Evolutionary conservation across 2,329 filamentous ascomycete genomes (phyloP).

Genomic region (Cercospora brassicicola): DNA sequence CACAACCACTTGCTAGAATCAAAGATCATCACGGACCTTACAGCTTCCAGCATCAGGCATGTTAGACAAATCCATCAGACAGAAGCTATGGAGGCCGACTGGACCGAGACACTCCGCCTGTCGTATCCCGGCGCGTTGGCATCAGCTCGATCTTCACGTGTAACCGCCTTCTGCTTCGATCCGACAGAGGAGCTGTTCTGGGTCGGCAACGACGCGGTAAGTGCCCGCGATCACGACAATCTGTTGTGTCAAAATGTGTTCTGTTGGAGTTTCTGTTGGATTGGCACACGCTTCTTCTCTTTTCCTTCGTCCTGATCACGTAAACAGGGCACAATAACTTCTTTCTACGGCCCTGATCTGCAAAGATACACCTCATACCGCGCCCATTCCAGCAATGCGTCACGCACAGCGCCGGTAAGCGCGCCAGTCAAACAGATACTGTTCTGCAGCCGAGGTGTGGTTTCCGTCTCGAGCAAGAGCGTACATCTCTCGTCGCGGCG

Average conservation of each 20-base stretch:
- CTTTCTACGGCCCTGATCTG: conserved; percentile 82
- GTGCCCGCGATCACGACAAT: conserved; percentile 33
- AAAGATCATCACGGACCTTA: background rate
- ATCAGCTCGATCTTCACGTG: conserved; percentile 67
- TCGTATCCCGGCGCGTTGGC: conserved; percentile 74
- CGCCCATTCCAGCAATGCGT: conserved; percentile 61
- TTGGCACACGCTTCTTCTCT: background rate
- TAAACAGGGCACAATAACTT: conserved; percentile 76
- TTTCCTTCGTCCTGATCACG: conserved; percentile 10
- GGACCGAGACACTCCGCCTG: conserved; percentile 72
- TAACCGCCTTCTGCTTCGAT: conserved; percentile 85
- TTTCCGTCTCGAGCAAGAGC: conserved; percentile 78
- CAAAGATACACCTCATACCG: conserved; percentile 88
- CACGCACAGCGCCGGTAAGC: conserved; percentile 49
- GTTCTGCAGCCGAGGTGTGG: conserved; percentile 85
- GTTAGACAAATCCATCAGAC: background rate
- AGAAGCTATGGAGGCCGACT: conserved; percentile 53
- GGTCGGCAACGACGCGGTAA: conserved; percentile 87
- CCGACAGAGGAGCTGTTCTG: conserved; percentile 85
- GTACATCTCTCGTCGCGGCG: conserved; percentile 85
- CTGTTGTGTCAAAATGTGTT: background rate
- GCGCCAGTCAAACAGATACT: conserved; percentile 83
- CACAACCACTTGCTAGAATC: background rate
- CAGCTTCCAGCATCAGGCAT: background rate
- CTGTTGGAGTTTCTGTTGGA: background rate